phyloP scores from a whole-genome alignment of 1,284 basidiomycete genomes.

The Rugosomyces carneus region DNA sequence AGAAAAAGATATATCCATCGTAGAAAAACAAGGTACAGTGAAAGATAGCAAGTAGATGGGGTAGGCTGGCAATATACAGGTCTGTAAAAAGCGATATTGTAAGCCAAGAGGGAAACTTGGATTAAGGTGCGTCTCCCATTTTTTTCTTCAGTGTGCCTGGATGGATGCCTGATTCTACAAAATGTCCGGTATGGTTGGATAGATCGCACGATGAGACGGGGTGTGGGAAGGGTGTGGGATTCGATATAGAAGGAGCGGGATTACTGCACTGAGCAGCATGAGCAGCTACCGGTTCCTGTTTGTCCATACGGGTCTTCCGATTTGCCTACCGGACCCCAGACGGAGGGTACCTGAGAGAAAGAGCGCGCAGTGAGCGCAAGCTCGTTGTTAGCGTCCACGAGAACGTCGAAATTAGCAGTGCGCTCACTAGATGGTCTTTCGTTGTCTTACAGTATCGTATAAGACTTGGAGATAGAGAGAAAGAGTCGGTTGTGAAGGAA shows the following conservation, averaged over 20 bases:
- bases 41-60: background rate
- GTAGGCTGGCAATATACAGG: background rate
- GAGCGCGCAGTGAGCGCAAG: slow-evolving; percentile 8
- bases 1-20: slow-evolving; percentile 9
- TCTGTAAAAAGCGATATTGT: background rate
- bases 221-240: background rate
- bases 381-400: background rate
- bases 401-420: background rate
- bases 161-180: background rate
- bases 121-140: slow-evolving; percentile 8
- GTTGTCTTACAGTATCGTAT: slow-evolving; percentile 91
- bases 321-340: slow-evolving; percentile 86
- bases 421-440: slow-evolving; percentile 77
- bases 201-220: background rate
- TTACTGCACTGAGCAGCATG: slow-evolving; percentile 44
- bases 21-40: background rate
- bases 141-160: slow-evolving; percentile 9
- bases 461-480: slow-evolving; percentile 40
- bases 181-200: background rate
- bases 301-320: slow-evolving; percentile 80
- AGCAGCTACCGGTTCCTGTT: slow-evolving; percentile 37
- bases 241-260: slow-evolving; percentile 3
- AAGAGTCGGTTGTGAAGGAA: too few species aligned
- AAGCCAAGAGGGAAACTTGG: slow-evolving; percentile 7
- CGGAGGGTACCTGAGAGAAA: slow-evolving; percentile 81